Base-by-base conservation (phyloP, 2,329 filamentous ascomycete species). In the Aspergillus clavatus region DNA sequence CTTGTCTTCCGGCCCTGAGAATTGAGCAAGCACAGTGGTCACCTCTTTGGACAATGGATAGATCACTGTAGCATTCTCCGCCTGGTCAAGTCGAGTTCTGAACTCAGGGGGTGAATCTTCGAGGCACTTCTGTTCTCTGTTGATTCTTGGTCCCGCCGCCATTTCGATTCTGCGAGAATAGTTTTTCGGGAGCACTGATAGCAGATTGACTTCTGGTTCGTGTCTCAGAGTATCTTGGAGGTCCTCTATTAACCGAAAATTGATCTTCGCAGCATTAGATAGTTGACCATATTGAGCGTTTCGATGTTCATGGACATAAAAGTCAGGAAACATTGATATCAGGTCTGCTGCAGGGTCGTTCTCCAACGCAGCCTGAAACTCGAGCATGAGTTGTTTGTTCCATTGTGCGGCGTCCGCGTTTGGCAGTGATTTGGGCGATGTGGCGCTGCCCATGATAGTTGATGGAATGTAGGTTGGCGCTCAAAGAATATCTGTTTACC, bases 31-130 rank as follows among this genome's bases (percentile, higher is more conserved):
- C 38, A 57, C 26, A 29, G 50, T n/a, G 5, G 24, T 36, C 10
- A 48, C 57, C 14, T 48, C 33, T 11, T 56, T 49, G 8, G 58
- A 62, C n/a, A 61, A 46, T 35, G 54, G 52, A 41, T 42, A 60
- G 26, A 61, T 42, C 38, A 61, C 27, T 5, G 36, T 49, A 16
- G 58, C 54, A 42, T 44, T 56, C 27, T 51, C 36, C 22, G 47
- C 55, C 16, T 41, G 40, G 24, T 57, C 52, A 42, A 59, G 54
- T n/a, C 44, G 46, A 19, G 38, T 47, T n/a, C 53, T 43, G 46
- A 59, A 61, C 3, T 59, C 54, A n/a, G 46, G 49, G 24, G 16
- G 8, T 22, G 6, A 41, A 40, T 26, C 19, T 35, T 18, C 45
- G 42, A 10, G 22, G 39, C 16, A 19, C 43, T 40, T 45, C 38